phyloP scores from a whole-genome alignment of 192 early-diverging fungal species.

The Physocladia obscura region DNA sequence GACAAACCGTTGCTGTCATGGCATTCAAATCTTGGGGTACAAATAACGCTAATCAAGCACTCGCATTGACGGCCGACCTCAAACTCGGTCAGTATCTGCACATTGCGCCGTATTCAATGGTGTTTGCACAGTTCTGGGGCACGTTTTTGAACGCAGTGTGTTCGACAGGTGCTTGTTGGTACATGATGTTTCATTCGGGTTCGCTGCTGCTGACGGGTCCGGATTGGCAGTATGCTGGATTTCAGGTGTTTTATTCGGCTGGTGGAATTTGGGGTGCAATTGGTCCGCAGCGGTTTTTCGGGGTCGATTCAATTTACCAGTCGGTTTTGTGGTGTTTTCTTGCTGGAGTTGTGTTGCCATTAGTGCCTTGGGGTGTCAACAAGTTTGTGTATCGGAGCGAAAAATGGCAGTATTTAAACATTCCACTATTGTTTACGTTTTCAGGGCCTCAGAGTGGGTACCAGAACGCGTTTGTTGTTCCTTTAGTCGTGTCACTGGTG shows the following conservation, averaged over 20 bases:
- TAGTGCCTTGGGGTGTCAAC: conserved; percentile 43
- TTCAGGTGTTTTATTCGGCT: conserved; percentile 21
- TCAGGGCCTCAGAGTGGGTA: background rate
- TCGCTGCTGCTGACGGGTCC: background rate
- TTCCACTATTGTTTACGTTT: conserved; percentile 5
- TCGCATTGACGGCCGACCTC: conserved; percentile 56
- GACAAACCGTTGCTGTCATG: conserved; percentile 65
- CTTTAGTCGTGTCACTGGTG: background rate
- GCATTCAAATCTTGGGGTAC: conserved; percentile 75
- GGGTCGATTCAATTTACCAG: conserved; percentile 30
- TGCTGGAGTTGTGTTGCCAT: conserved; percentile 34
- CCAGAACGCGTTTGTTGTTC: background rate
- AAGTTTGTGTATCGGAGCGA: conserved; percentile 37
- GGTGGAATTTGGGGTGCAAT: conserved; percentile 55
- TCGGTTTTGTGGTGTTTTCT: conserved; percentile 27
- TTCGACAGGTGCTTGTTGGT: background rate
- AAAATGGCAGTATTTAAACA: conserved; percentile 11
- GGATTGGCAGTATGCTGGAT: conserved; percentile 16
- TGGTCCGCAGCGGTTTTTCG: conserved; percentile 64
- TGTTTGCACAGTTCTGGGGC: conserved; percentile 71
- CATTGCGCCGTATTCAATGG: conserved; percentile 73
- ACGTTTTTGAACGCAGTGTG: conserved; percentile 7
- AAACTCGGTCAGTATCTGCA: conserved; percentile 73
- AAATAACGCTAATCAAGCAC: conserved; percentile 61
- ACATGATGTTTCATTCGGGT: conserved; percentile 13